Evolutionary conservation across 768 basidiomycete species (phyloP), one percentile per base, ranked within the genome.

Genomic region (Strobilomyces echinocephalus): DNA sequence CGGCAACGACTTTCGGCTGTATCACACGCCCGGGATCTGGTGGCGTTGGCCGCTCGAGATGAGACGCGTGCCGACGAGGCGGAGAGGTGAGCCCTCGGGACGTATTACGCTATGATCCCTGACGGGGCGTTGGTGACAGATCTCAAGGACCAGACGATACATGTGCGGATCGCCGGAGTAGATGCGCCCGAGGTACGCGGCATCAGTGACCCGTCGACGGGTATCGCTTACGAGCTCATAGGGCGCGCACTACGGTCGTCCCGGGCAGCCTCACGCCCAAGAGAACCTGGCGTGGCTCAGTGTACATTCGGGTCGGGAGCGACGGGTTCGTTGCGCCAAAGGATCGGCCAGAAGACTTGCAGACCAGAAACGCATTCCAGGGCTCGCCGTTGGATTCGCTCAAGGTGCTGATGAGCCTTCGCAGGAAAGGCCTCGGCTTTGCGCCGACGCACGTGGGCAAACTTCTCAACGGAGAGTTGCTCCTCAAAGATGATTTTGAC

Each of bases 111-210:
- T n/a, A n/a, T n/a, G 11, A 11, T 11, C 11, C 6, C 30, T 7
- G 9, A 18, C 18, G 28, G 12, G 42, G 31, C 31, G 34, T 34
- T 26, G 11, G 20, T 15, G 30, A 49, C 20, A 91, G 92, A 82
- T 0, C 74, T 95, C 44, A 88, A 82, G 64, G 81, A 85, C 56
- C 73, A 91, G 60, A 97, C 95, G 2, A 75, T 97, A 16, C 87
- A 90, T 62, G 83, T 98, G 28, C 83, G 95, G 14, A 81, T 98
- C 28, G 90, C 90, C 14, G 95, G 91, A 0, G 83, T 93, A 5
- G 95, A 98, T 65, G 95, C 95, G 1, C 95, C 95, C 0, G 95
- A 98, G 76, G 91, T 88, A 60, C 30, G 66, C 30, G n/a, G n/a
- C 28, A 33, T 20, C 3, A 12, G 2, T 24, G 9, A 8, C 16